Conservation (phyloP, 2,329 filamentous ascomycete genomes). For the Lecanosticta acicola region DNA sequence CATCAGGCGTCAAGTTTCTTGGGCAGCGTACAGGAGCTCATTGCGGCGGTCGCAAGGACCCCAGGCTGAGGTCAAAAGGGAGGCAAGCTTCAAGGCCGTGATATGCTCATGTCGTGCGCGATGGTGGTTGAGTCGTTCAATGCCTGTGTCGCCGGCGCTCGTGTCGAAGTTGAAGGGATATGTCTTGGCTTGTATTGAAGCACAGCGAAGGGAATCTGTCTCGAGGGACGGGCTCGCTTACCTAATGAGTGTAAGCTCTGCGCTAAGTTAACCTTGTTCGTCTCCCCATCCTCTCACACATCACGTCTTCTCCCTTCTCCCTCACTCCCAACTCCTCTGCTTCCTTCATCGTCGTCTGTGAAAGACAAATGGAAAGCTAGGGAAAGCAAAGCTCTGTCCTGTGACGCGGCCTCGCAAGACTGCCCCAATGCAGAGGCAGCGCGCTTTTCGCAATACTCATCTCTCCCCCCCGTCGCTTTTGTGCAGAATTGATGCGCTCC, state of each 20-base stretch:
- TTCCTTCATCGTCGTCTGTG: too few relatives aligned
- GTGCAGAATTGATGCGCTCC: too few relatives aligned
- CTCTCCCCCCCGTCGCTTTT: too few relatives aligned
- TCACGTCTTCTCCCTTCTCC: background rate
- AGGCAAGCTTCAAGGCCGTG: background rate
- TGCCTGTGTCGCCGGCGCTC: background rate
- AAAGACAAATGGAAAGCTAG: too few relatives aligned
- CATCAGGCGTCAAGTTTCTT: background rate
- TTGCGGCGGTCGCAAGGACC: conserved; percentile 18
- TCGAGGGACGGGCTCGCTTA: background rate
- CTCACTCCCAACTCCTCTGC: background rate
- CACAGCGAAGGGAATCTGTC: background rate
- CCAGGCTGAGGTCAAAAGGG: conserved; percentile 4
- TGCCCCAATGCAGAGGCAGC: too few relatives aligned
- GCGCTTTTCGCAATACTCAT: too few relatives aligned
- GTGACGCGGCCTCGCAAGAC: too few relatives aligned
- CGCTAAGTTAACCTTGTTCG: background rate
- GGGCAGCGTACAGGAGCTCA: conserved; percentile 18
- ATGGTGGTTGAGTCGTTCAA: background rate
- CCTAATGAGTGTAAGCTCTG: background rate
- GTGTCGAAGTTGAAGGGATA: background rate
- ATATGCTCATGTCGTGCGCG: background rate
- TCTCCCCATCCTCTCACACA: background rate
- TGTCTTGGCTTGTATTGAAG: conserved; percentile 2
- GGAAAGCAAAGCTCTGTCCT: too few relatives aligned